These are phyloP conservation scores for Cenchrus fungigraminus DNA, from an alignment of 176 grass and related monocot species.

Conservation along the genomic window DNA sequence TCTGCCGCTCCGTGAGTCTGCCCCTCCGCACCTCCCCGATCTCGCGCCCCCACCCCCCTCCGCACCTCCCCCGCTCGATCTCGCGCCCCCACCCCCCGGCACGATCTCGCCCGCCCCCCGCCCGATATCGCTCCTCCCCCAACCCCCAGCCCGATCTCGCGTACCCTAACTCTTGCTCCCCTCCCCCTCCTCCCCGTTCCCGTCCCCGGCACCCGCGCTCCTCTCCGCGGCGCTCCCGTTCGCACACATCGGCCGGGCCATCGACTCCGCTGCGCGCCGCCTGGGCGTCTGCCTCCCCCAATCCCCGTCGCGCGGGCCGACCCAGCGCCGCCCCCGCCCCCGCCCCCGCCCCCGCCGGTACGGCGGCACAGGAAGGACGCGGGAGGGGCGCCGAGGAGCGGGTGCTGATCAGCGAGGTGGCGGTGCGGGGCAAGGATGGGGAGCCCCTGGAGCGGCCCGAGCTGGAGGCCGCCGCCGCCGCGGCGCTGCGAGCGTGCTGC, in stretches of 20 bases:
- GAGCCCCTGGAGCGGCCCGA: constrained; percentile 77
- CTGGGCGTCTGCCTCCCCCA: constrained; percentile 37
- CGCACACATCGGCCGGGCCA: constrained; percentile 64
- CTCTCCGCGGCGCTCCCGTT: constrained; percentile 74
- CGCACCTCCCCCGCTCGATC: too few relatives aligned
- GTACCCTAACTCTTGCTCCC: too few relatives aligned
- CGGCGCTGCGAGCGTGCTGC: constrained; percentile 70
- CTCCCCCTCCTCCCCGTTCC: neutral
- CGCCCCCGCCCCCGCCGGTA: constrained; percentile 2
- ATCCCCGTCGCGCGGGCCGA: constrained; percentile 41
- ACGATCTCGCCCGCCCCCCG: too few relatives aligned
- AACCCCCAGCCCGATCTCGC: too few relatives aligned
- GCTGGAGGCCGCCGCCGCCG: constrained; percentile 68
- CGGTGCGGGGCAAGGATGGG: constrained; percentile 82
- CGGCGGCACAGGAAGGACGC: constrained; percentile 62
- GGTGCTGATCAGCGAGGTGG: constrained; percentile 87
- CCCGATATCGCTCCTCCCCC: too few relatives aligned
- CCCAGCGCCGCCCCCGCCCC: neutral
- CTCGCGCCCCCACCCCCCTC: too few relatives aligned
- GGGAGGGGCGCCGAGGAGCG: constrained; percentile 56
- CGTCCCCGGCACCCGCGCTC: constrained; percentile 30
- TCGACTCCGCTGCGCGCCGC: constrained; percentile 36
- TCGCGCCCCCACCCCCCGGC: too few relatives aligned
- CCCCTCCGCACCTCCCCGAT: too few relatives aligned
- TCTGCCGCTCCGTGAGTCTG: too few relatives aligned